A percentile compares a stretch with the other conserved stretches of the same genome.
These are phyloP conservation scores for Kazachstania bromeliacearum DNA, from an alignment of 805 yeast genomes.

Conservation along the genomic window DNA sequence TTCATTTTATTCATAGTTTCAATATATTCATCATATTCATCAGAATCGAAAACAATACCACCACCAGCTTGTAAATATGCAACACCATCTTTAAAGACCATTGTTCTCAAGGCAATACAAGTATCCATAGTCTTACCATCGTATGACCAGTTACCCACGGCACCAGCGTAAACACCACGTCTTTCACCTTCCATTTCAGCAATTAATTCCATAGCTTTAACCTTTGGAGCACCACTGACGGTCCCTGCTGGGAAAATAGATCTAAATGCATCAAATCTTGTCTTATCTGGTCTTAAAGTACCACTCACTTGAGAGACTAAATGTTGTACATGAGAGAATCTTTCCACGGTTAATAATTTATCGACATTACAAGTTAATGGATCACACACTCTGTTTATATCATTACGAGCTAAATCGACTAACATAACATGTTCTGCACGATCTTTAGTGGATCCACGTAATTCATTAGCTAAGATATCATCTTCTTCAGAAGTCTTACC, in stretches of 20 bases:
- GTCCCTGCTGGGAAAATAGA: constrained; percentile 99
- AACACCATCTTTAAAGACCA: constrained; percentile 84
- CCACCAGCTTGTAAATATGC: constrained; percentile 98
- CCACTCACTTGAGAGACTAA: constrained; percentile 93
- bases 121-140: constrained; percentile 95
- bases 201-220: constrained; percentile 90
- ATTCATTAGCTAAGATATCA: constrained; percentile 64
- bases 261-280: constrained; percentile 93
- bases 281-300: constrained; percentile 68
- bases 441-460: constrained; percentile 75
- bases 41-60: constrained; percentile 93
- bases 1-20: constrained; percentile 97
- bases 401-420: constrained; percentile 95
- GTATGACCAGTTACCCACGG: constrained; percentile 97
- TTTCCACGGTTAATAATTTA: constrained; percentile 76
- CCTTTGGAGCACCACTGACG: constrained; percentile 97
- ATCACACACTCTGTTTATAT: constrained; percentile 87
- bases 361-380: constrained; percentile 82
- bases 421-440: constrained; percentile 98
- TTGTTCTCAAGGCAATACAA: constrained; percentile 93
- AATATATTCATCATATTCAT: constrained; percentile 87
- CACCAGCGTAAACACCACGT: constrained; percentile 97
- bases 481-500: constrained; percentile 91
- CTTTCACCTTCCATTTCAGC: constrained; percentile 84
- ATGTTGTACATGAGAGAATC: constrained; percentile 96